Conservation (phyloP, 305 asterid genomes). For the Solanum aculeatissimum region DNA sequence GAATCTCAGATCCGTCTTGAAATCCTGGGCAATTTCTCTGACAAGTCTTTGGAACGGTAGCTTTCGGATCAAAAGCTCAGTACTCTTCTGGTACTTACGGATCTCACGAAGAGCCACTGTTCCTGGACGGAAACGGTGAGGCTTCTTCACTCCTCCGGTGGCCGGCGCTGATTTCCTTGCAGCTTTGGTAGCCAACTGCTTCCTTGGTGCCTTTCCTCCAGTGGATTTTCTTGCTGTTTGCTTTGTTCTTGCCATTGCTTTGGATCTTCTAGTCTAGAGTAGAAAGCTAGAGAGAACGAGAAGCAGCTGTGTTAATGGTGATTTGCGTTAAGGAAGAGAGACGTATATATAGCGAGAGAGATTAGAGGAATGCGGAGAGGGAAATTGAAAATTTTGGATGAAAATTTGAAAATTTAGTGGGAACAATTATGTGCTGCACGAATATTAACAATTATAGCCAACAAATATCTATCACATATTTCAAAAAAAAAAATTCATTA, state of each 20-base stretch:
- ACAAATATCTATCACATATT: no score
- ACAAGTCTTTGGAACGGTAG: conserved; percentile 62
- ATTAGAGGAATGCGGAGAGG: background rate
- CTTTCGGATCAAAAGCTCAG: conserved; percentile 59
- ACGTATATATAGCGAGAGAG: background rate
- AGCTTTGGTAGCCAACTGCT: background rate
- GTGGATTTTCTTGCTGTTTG: conserved; percentile 1
- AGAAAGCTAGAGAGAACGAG: background rate
- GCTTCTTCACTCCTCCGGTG: background rate
- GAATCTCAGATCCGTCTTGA: background rate
- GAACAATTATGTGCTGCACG: background rate
- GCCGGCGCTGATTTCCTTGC: background rate
- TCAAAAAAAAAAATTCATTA: no score
- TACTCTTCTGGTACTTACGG: conserved; percentile 77
- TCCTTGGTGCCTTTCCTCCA: background rate
- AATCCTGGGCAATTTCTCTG: background rate
- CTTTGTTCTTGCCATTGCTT: conserved; percentile 3
- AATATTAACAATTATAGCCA: background rate
- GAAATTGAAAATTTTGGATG: background rate
- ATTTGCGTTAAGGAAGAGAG: background rate
- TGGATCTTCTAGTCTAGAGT: background rate
- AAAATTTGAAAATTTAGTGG: background rate
- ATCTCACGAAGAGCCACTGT: conserved; percentile 32
- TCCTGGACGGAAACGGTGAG: conserved; percentile 3
- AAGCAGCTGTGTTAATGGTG: background rate